phyloP scores from a whole-genome alignment of 441 rosid species.

The Adansonia madagascariensis region DNA sequence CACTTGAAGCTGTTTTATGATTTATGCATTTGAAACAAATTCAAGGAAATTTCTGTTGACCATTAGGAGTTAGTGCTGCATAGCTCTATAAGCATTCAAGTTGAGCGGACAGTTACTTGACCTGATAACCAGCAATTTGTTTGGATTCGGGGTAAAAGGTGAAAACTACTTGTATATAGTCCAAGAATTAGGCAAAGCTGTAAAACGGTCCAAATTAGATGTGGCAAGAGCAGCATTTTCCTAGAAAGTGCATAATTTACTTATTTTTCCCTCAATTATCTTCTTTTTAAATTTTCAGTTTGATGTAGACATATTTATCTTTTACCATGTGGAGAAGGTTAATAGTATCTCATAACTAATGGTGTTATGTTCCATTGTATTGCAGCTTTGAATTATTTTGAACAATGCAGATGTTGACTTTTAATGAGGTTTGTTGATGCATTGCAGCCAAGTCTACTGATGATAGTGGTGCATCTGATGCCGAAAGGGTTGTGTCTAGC shows the following conservation, averaged over 20 bases:
- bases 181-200: conserved; percentile 13
- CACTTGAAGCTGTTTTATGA: neutral
- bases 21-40: conserved; percentile 21
- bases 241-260: conserved; percentile 29
- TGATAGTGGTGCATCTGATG: conserved; percentile 26
- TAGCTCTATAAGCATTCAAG: conserved; percentile 8
- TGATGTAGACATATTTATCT: conserved; percentile 13
- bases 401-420: neutral
- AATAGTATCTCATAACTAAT: neutral
- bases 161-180: neutral
- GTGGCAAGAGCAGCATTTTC: conserved; percentile 30
- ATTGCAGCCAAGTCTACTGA: conserved; percentile 37
- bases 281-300: conserved; percentile 16
- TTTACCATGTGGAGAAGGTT: neutral
- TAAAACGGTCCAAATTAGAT: conserved; percentile 20
- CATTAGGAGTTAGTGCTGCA: neutral
- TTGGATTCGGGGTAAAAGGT: neutral
- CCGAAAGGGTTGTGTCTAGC: conserved; percentile 50
- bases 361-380: neutral
- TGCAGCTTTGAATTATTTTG: conserved; percentile 1
- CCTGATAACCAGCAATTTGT: neutral
- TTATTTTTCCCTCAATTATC: conserved; percentile 1
- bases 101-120: conserved; percentile 5
- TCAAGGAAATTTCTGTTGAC: conserved; percentile 18
- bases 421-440: conserved; percentile 23